Evolutionary conservation across 257 asterid genomes (phyloP), one percentile per base, ranked within the genome.

Genomic region (Anisodus acutangulus): DNA sequence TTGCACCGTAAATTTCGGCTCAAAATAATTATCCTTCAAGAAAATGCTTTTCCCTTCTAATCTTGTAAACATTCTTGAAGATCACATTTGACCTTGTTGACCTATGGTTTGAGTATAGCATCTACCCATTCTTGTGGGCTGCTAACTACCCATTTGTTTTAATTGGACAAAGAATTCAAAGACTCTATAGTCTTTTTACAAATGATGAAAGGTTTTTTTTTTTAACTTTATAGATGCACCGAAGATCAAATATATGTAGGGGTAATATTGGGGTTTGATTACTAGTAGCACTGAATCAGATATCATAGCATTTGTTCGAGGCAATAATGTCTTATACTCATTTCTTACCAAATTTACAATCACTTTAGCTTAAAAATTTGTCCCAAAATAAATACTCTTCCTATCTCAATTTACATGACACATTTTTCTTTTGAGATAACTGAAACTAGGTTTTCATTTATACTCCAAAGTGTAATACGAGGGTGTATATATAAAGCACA

Each of bases 141-240:
- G 43, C 43, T 74, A 19, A 22, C 60, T 41, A 49, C 60, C 60
- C 60, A 11, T 74, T 49, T 22, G 80, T 74, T 49, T 47, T 74
- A n/a, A 10, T 6, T 74, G 41, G 22, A 49, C 45, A 74, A 11
- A 74, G 57, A 74, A 74, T 74, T 74, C 81, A 74, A 74, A 74
- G 62, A 11, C 41, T 22, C 17, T 4, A 16, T 49, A 19, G 43
- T 51, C 60, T 19, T 72, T 69, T 66, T 26, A 26, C 45, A 41
- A 41, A 41, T 41, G 45, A 41, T 41, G 45, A 41, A 41, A 3
- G 45, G 5, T 4, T 41, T 4, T 41, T 5, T 3, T 41, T 5
- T 31, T 4, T 31, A 37, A 31, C 74, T 35, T 37, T 5, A 31
- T 67, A 67, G 22, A 64, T 64, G 71, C 43, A 64, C 15, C 22